A percentile compares a stretch with the other conserved stretches of the same genome.
phyloP scores from a whole-genome alignment of 148 eudicot species.

The Rhododendron vialii region DNA sequence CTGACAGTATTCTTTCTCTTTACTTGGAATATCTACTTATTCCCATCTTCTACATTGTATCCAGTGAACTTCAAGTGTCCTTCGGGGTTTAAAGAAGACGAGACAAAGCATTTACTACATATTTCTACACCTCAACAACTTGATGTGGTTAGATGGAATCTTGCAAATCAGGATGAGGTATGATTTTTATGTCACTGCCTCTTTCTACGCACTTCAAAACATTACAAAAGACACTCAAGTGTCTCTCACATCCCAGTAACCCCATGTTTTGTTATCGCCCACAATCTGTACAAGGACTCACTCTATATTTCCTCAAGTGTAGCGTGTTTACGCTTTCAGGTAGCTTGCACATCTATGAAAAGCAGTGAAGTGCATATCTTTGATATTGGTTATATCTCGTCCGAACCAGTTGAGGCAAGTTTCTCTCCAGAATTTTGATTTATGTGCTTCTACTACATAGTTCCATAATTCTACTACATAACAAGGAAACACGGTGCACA shows the following conservation, averaged over 20 bases:
- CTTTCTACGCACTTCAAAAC: neutral
- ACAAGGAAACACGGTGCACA: neutral
- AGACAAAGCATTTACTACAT: constrained; percentile 71
- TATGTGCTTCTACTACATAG: neutral
- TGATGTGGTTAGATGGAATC: constrained; percentile 80
- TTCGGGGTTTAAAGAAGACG: constrained; percentile 55
- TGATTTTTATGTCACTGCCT: constrained; percentile 4
- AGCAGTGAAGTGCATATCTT: constrained; percentile 58
- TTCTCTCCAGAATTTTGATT: neutral
- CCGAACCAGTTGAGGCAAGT: constrained; percentile 70
- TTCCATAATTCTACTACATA: neutral
- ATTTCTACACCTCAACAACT: constrained; percentile 40
- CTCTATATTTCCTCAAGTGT: neutral
- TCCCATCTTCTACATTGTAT: neutral
- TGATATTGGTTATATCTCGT: constrained; percentile 73
- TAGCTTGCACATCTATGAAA: constrained; percentile 74
- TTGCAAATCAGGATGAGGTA: constrained; percentile 93
- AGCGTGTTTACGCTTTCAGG: constrained; percentile 29
- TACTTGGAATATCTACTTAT: neutral
- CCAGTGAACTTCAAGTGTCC: constrained; percentile 15
- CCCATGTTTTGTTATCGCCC: neutral
- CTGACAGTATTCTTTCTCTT: neutral
- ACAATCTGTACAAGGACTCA: neutral
- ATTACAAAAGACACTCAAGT: neutral
- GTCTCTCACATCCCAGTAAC: neutral